These are phyloP conservation scores for Calycina herbarum DNA, from an alignment of 2,329 filamentous ascomycete genomes.

Conservation along the genomic window DNA sequence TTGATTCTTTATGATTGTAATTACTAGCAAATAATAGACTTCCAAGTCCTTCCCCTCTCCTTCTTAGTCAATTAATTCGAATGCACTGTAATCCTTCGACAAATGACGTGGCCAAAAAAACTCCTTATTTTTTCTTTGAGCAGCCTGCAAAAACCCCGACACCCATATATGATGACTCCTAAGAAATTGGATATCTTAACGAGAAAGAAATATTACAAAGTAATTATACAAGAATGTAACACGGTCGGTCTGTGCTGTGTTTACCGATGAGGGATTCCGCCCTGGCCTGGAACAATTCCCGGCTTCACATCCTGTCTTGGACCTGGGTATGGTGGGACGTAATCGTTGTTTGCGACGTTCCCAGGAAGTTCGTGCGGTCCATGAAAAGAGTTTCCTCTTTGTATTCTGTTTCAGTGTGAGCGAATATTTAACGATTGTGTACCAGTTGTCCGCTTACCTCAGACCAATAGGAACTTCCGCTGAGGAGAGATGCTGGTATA, in stretches of 20 bases:
- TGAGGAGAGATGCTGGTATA: conserved; percentile 6
- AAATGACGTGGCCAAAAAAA: neutral
- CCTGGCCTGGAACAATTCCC: neutral
- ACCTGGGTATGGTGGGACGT: neutral
- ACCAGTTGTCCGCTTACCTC: conserved; percentile 12
- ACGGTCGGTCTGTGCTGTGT: neutral
- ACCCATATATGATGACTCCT: neutral
- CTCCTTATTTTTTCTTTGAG: neutral
- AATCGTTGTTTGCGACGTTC: neutral
- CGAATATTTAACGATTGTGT: neutral
- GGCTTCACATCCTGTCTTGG: neutral
- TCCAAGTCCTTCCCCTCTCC: neutral
- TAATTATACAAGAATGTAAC: neutral
- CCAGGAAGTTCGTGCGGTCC: conserved; percentile 20
- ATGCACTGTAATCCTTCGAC: neutral
- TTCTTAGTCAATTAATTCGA: neutral
- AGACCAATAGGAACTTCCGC: conserved; percentile 12
- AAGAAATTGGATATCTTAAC: neutral
- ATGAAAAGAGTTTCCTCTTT: conserved; percentile 10
- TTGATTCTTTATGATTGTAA: neutral
- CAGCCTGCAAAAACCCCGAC: neutral
- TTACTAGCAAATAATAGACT: neutral
- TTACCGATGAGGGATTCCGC: neutral
- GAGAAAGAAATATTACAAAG: neutral
- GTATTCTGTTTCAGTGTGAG: neutral